These are phyloP conservation scores for Mycosphaerelloides madeirae DNA, from an alignment of 2,329 filamentous ascomycete genomes.

Conservation along the genomic window DNA sequence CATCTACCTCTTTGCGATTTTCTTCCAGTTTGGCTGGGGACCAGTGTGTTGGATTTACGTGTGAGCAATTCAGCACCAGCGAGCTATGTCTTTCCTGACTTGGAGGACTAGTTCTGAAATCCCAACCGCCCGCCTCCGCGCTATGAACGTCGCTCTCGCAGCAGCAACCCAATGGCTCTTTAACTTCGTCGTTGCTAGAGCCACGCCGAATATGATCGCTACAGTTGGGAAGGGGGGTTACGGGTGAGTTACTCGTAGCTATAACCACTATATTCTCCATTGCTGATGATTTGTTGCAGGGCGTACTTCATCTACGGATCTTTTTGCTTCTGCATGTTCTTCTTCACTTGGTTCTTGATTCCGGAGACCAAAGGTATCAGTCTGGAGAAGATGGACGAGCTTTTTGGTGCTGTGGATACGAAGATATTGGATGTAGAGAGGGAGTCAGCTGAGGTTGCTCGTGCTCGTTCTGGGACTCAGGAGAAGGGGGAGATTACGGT, in stretches of 20 bases:
- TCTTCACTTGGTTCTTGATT: slow-evolving; percentile 64
- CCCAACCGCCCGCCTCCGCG: slow-evolving; percentile 59
- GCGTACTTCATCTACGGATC: slow-evolving; percentile 57
- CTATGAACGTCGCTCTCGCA: slow-evolving; percentile 62
- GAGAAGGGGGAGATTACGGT: slow-evolving; percentile 2
- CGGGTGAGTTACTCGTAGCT: no score
- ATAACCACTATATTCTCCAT: no score
- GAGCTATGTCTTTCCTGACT: no score
- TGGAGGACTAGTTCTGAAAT: no score
- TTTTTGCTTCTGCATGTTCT: slow-evolving; percentile 51
- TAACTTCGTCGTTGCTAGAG: slow-evolving; percentile 65
- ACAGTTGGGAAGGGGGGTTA: slow-evolving; percentile 41
- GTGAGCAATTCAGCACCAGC: no score
- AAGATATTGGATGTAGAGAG: slow-evolving; percentile 1
- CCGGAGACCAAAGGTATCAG: slow-evolving; percentile 62
- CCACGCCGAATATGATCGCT: slow-evolving; percentile 62
- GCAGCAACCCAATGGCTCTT: slow-evolving; percentile 62
- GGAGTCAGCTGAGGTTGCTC: background rate
- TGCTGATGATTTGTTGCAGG: no score
- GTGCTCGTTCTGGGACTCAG: no score
- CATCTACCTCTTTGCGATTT: slow-evolving; percentile 65
- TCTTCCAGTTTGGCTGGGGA: slow-evolving; percentile 63
- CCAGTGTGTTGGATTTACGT: slow-evolving; percentile 69
- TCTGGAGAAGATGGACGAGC: slow-evolving; percentile 28
- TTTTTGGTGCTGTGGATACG: slow-evolving; percentile 24